Evolutionary conservation across 73 alveolate genomes (phyloP).

Genomic region (Paramecium caudatum): DNA sequence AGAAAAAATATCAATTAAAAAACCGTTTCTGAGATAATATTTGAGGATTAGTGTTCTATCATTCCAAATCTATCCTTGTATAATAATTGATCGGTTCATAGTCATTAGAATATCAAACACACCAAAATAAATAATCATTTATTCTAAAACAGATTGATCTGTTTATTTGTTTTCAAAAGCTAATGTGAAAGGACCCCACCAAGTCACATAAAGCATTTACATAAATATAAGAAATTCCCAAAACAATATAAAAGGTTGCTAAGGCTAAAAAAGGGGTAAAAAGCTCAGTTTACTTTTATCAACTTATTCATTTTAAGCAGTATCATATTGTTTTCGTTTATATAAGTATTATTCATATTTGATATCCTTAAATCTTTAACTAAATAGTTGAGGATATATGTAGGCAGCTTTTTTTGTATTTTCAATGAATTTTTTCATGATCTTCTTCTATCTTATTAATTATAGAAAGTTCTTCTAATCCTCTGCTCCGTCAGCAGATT

Average conservation of each 20-base stretch:
- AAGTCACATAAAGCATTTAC: not conserved
- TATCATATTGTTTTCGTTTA: not conserved
- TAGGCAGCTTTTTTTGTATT: not conserved
- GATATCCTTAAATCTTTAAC: not conserved
- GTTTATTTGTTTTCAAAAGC: not conserved
- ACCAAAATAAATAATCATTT: slow-evolving; percentile 6
- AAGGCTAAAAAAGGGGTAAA: slow-evolving; percentile 38
- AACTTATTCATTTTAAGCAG: not conserved
- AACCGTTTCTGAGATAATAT: not conserved
- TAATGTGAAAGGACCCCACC: slow-evolving; percentile 56
- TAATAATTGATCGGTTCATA: not conserved
- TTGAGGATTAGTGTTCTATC: not conserved
- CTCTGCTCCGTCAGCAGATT: not conserved
- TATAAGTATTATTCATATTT: not conserved
- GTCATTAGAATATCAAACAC: slow-evolving; percentile 12
- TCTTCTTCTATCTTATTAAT: not conserved
- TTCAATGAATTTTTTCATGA: not conserved
- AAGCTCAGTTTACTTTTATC: slow-evolving; percentile 1
- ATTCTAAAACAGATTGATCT: not conserved
- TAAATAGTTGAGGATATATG: not conserved
- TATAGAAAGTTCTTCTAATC: slow-evolving; percentile 21
- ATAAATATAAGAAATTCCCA: slow-evolving; percentile 57
- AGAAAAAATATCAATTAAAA: not conserved
- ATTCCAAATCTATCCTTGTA: slow-evolving; percentile 9
- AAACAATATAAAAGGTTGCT: not conserved